phyloP scores from a whole-genome alignment of 139 green algal genomes.

The Bryopsis sp. region DNA sequence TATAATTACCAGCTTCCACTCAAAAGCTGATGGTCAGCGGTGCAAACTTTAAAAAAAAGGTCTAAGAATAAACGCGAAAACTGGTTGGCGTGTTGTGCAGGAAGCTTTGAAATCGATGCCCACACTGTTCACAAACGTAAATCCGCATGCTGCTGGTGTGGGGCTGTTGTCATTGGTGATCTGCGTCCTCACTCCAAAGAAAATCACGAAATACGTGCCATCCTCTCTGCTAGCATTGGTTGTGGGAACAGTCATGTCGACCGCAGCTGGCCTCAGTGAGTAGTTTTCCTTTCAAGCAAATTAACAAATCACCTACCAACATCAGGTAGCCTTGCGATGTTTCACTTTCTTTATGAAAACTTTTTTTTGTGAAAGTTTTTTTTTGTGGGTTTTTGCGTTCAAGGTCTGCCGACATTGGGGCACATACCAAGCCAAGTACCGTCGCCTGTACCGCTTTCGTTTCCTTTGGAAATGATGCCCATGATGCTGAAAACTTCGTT shows the following conservation, averaged over 20 bases:
- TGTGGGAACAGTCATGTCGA: conserved; percentile 15
- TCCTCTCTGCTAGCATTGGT: conserved; percentile 20
- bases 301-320: too few species aligned
- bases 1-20: too few species aligned
- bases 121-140: background rate
- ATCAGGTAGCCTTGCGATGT: too few species aligned
- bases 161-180: conserved; percentile 18
- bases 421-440: conserved; percentile 24
- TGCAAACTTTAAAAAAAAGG: too few species aligned
- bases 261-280: conserved; percentile 7
- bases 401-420: conserved; percentile 21
- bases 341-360: too few species aligned
- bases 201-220: conserved; percentile 15
- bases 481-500: conserved; percentile 16
- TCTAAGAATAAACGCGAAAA: background rate
- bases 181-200: conserved; percentile 19
- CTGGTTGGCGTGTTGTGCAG: background rate
- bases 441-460: background rate
- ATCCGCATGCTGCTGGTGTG: conserved; percentile 17
- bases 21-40: too few species aligned
- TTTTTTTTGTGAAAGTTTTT: background rate
- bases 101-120: background rate
- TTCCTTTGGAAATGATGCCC: conserved; percentile 16
- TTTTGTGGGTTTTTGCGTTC: background rate
- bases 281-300: background rate